Percentiles rank a stretch among this genome's conserved stretches.
Conservation (phyloP, 257 asterid species). For the Anisodus acutangulus region DNA sequence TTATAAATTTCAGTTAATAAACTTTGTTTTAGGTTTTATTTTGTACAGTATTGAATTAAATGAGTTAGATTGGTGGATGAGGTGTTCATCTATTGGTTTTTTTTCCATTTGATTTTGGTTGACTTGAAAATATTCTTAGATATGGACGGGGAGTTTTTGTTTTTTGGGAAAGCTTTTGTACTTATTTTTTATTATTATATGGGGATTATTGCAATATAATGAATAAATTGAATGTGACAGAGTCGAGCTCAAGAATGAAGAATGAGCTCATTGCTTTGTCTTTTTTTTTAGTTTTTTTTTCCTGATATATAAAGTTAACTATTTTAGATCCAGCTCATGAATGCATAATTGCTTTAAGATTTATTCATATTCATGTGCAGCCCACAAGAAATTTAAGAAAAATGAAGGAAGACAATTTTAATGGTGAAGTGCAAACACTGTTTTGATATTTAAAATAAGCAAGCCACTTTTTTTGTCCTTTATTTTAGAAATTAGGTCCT, state of each 20-base stretch:
- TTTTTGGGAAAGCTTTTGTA: background rate
- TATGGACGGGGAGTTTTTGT: background rate
- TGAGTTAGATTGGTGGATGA: background rate
- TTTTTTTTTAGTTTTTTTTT: background rate
- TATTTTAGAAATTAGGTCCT: no score
- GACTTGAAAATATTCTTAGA: background rate
- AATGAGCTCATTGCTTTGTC: background rate
- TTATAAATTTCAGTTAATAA: no score
- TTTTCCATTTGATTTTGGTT: background rate
- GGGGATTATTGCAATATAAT: background rate
- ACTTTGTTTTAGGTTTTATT: no score
- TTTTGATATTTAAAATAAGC: no score
- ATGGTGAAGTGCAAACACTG: no score
- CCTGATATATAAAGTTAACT: background rate
- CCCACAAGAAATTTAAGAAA: background rate
- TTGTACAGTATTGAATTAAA: no score
- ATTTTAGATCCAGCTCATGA: background rate
- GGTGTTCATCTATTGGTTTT: slow-evolving; percentile 19
- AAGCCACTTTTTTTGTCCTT: no score
- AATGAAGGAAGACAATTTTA: background rate
- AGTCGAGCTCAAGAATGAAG: background rate
- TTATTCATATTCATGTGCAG: background rate
- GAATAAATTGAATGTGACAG: background rate
- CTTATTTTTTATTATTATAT: background rate
- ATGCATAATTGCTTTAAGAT: background rate